These are phyloP conservation scores for Sanguinoderma infundibulare DNA, from an alignment of 1,284 basidiomycete species.

Conservation along the genomic window DNA sequence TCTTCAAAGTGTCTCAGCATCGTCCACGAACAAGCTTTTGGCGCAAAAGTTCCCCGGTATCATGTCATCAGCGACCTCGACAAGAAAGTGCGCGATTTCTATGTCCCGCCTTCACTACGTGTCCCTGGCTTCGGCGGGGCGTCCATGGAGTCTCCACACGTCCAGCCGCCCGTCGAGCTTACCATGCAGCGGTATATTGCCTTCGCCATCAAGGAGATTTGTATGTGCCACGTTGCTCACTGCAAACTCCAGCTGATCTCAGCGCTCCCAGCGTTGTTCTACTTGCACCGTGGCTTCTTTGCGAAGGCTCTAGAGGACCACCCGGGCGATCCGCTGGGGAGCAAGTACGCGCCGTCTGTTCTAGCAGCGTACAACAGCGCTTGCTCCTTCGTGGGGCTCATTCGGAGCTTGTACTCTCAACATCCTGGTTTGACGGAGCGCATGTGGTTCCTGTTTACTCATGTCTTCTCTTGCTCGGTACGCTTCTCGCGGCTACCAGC, in stretches of 20 bases:
- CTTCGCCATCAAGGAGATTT: conserved; percentile 68
- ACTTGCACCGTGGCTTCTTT: conserved; percentile 76
- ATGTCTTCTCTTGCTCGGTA: conserved; percentile 75
- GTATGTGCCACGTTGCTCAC: conserved; percentile 42
- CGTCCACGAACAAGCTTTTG: conserved; percentile 70
- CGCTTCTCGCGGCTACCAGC: conserved; percentile 28
- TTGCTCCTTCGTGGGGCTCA: conserved; percentile 66
- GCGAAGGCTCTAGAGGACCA: conserved; percentile 68
- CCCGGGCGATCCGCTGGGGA: conserved; percentile 65
- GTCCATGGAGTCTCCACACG: conserved; percentile 45
- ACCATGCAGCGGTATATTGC: conserved; percentile 68
- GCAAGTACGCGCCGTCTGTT: conserved; percentile 71
- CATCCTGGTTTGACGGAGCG: conserved; percentile 67
- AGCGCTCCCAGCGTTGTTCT: conserved; percentile 57
- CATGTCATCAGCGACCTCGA: conserved; percentile 65
- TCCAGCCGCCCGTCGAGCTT: conserved; percentile 53
- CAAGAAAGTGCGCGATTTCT: conserved; percentile 64
- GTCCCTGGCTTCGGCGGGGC: conserved; percentile 66
- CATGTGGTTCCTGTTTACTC: conserved; percentile 75
- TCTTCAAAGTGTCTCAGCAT: conserved; percentile 61
- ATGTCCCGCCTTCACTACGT: conserved; percentile 63
- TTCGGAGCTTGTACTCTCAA: conserved; percentile 66
- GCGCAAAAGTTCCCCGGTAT: conserved; percentile 62
- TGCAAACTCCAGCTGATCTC: background rate
- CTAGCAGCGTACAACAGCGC: conserved; percentile 69